Evolutionary conservation across 768 basidiomycete species (phyloP).

Genomic region (Mycena pura): DNA sequence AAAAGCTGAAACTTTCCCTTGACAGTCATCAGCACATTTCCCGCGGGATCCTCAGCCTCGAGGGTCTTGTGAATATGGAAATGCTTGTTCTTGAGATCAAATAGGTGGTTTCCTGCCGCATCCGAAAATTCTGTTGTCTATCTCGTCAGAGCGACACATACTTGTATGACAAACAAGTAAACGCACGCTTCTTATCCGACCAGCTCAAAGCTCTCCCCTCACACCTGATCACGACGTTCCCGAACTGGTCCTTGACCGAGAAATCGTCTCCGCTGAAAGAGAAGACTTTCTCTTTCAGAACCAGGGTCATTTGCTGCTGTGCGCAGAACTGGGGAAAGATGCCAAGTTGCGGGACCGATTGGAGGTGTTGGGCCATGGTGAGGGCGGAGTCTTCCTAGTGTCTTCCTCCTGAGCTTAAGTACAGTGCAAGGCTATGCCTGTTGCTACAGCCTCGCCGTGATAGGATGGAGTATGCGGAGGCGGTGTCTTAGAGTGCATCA

Average conservation of each 20-base stretch:
- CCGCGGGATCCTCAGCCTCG: conserved; percentile 1
- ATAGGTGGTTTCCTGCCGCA: neutral
- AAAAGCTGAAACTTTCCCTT: neutral
- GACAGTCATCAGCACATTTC: conserved; percentile 5
- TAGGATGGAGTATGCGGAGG: too few species aligned
- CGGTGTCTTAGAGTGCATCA: too few species aligned
- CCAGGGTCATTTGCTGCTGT: conserved; percentile 3
- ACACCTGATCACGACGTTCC: neutral
- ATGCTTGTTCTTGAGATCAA: conserved; percentile 5
- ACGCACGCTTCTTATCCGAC: conserved; percentile 7
- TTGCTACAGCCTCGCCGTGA: too few species aligned
- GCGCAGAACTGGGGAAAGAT: neutral
- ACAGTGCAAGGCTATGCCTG: neutral
- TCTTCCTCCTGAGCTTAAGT: neutral
- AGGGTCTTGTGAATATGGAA: conserved; percentile 4
- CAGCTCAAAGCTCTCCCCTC: conserved; percentile 8
- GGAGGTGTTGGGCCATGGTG: conserved; percentile 1
- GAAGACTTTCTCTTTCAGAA: neutral
- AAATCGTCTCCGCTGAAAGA: conserved; percentile 7
- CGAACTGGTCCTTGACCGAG: conserved; percentile 6
- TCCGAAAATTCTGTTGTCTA: conserved; percentile 3
- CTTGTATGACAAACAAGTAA: neutral
- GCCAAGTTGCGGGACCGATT: neutral
- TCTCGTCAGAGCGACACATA: conserved; percentile 1
- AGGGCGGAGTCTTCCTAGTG: neutral